phyloP scores from a whole-genome alignment of 768 basidiomycete genomes.

The Myochromella boudieri region DNA sequence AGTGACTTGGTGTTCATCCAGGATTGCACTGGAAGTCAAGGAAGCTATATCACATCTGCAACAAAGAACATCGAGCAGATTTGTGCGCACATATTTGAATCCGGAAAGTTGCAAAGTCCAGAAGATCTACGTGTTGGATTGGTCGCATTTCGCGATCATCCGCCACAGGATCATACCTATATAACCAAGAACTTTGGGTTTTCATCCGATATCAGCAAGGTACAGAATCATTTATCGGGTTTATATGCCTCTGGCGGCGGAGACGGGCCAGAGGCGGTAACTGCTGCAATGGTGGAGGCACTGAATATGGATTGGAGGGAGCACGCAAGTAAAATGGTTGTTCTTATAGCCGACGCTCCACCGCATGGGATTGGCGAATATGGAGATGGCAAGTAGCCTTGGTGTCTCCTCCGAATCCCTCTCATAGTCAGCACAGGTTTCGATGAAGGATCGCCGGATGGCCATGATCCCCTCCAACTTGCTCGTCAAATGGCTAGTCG shows the following conservation, averaged over 20 bases:
- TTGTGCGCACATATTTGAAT: slow-evolving; percentile 91
- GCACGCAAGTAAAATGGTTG: slow-evolving; percentile 90
- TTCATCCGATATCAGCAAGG: slow-evolving; percentile 85
- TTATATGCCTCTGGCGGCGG: slow-evolving; percentile 90
- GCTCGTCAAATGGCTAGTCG: slow-evolving; percentile 87
- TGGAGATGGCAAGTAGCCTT: slow-evolving; percentile 73
- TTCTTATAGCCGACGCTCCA: slow-evolving; percentile 96
- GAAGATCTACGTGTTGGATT: slow-evolving; percentile 93
- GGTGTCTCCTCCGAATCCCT: slow-evolving; percentile 10
- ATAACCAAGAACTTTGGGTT: slow-evolving; percentile 93
- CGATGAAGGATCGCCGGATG: slow-evolving; percentile 92
- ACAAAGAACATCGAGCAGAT: slow-evolving; percentile 97
- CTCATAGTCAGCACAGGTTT: slow-evolving; percentile 57
- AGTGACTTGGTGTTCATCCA: slow-evolving; percentile 95
- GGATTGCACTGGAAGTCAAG: slow-evolving; percentile 92
- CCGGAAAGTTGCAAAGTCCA: slow-evolving; percentile 80
- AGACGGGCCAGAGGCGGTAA: slow-evolving; percentile 97
- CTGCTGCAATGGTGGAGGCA: slow-evolving; percentile 86
- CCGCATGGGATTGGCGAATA: slow-evolving; percentile 98
- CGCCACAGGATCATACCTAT: slow-evolving; percentile 96
- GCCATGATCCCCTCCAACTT: slow-evolving; percentile 84
- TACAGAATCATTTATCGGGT: slow-evolving; percentile 79
- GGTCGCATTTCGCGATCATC: slow-evolving; percentile 94
- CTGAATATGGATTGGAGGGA: slow-evolving; percentile 90
- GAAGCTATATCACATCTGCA: slow-evolving; percentile 88